phyloP scores from a whole-genome alignment of 2,329 filamentous ascomycete species.

The Sodiomyces alkalinus region DNA sequence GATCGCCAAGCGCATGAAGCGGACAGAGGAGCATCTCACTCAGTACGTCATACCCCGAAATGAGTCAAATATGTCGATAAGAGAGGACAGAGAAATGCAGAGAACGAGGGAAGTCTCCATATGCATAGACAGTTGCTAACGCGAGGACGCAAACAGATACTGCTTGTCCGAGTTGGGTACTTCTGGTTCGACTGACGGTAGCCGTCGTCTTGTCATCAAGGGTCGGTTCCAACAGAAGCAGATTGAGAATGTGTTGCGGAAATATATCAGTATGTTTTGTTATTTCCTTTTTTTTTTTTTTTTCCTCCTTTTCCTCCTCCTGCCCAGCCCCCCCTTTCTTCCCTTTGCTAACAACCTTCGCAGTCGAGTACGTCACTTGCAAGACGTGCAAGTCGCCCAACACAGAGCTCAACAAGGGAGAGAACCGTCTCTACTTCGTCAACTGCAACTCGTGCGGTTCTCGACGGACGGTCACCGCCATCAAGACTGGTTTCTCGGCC shows the following conservation, averaged over 20 bases:
- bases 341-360: slow-evolving; percentile 15
- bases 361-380: slow-evolving; percentile 95
- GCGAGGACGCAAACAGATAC: too few species aligned
- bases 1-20: slow-evolving; percentile 99
- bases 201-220: slow-evolving; percentile 90
- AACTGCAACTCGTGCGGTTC: slow-evolving; percentile 77
- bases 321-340: neutral
- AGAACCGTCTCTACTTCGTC: slow-evolving; percentile 98
- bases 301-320: too few species aligned
- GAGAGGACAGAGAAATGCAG: too few species aligned
- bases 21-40: slow-evolving; percentile 93
- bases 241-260: slow-evolving; percentile 90
- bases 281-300: slow-evolving; percentile 1
- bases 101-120: too few species aligned
- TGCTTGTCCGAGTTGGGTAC: slow-evolving; percentile 97
- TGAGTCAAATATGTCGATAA: too few species aligned
- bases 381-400: slow-evolving; percentile 94
- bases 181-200: slow-evolving; percentile 86
- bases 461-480: slow-evolving; percentile 81
- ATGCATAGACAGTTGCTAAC: too few species aligned
- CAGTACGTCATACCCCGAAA: too few species aligned
- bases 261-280: slow-evolving; percentile 86
- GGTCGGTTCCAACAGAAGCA: slow-evolving; percentile 99
- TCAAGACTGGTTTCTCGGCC: slow-evolving; percentile 99
- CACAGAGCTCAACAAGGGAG: slow-evolving; percentile 94